These are phyloP conservation scores for Salvia miltiorrhiza DNA, from an alignment of 257 asterid genomes.

Conservation along the genomic window DNA sequence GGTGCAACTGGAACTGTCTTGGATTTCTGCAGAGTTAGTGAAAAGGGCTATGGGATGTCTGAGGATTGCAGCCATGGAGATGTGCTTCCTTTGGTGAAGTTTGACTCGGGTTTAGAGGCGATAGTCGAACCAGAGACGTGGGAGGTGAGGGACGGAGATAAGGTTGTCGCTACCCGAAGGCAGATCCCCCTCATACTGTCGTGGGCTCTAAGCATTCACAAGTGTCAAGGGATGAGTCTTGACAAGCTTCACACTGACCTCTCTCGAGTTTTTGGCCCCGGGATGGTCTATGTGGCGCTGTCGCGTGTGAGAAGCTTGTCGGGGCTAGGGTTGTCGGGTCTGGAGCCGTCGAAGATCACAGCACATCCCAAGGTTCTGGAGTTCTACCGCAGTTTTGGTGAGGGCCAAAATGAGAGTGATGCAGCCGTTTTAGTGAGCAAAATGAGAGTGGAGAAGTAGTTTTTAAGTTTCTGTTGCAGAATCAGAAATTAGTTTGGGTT, in stretches of 20 bases:
- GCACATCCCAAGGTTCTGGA: conserved; percentile 77
- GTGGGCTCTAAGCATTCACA: conserved; percentile 91
- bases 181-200: conserved; percentile 76
- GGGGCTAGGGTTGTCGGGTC: conserved; percentile 64
- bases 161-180: conserved; percentile 47
- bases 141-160: conserved; percentile 56
- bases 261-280: conserved; percentile 55
- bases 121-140: conserved; percentile 54
- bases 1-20: conserved; percentile 71
- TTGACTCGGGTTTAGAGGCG: conserved; percentile 56
- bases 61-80: conserved; percentile 41
- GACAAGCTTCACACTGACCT: conserved; percentile 62
- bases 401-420: conserved; percentile 36
- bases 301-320: conserved; percentile 61
- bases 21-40: conserved; percentile 24
- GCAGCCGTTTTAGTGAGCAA: conserved; percentile 28
- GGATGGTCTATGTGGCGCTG: conserved; percentile 88
- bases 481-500: no score
- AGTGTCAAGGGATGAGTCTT: conserved; percentile 81
- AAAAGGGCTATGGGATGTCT: conserved; percentile 10
- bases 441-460: conserved; percentile 7
- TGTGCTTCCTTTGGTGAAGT: conserved; percentile 61
- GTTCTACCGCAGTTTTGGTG: conserved; percentile 40
- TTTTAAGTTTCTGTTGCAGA: no score
- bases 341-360: conserved; percentile 39